Base-by-base conservation (phyloP, 495 filamentous ascomycete species). In the Aspergillus mulundensis region DNA sequence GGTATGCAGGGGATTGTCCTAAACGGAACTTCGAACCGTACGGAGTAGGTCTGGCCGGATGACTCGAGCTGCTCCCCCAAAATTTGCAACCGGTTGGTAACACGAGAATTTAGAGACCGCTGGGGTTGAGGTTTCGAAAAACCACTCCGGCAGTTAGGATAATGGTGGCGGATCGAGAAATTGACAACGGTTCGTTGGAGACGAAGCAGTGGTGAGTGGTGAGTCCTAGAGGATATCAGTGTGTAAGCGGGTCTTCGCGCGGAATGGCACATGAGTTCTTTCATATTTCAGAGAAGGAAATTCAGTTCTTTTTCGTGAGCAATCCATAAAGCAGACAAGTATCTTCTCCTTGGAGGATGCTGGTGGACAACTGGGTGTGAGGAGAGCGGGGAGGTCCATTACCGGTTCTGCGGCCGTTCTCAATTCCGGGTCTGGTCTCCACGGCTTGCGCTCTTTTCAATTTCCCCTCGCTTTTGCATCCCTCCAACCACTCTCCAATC, bases 391-490 rank as follows among this genome's bases (percentile, higher is more conserved):
- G 61, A 63, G 58, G 46, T n/a, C n/a, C n/a, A n/a, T n/a, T n/a
- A n/a, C n/a, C n/a, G n/a, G n/a, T n/a, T n/a, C n/a, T n/a, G n/a
- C n/a, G n/a, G n/a, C n/a, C n/a, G n/a, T n/a, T n/a, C n/a, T n/a
- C n/a, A n/a, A n/a, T n/a, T n/a, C n/a, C n/a, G n/a, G n/a, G n/a
- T n/a, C n/a, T n/a, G n/a, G n/a, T n/a, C n/a, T n/a, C n/a, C 70
- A 63, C 65, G 57, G 64, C 64, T 65, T 50, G 48, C 54, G 46
- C 54, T 68, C 69, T 44, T 60, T 61, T n/a, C n/a, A n/a, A n/a
- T n/a, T n/a, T 54, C 56, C 63, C 63, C 60, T 62, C 58, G 60
- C 61, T 63, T 67, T 60, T 63, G 60, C 61, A 64, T 62, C 65
- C n/a, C 67, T 58, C 67, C 69, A 65, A 61, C 59, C 63, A 62